phyloP scores from a whole-genome alignment of 2,329 filamentous ascomycete species.

The Raffaelea arxii region DNA sequence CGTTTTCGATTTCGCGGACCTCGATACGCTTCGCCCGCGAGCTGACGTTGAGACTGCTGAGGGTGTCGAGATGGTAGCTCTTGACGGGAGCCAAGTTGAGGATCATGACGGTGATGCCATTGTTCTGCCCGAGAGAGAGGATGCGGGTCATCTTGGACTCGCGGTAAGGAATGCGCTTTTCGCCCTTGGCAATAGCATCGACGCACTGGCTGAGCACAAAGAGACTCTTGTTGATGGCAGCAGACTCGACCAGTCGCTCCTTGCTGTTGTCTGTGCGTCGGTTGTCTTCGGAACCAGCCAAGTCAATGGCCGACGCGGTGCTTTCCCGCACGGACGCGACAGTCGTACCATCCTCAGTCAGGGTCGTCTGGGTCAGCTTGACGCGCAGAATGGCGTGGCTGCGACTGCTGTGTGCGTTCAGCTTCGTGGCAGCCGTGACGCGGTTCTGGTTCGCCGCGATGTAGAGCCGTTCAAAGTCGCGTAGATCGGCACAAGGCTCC shows the following conservation, averaged over 20 bases:
- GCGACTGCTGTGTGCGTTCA: slow-evolving; percentile 83
- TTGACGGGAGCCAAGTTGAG: slow-evolving; percentile 86
- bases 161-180: slow-evolving; percentile 77
- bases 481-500: slow-evolving; percentile 69
- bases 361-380: slow-evolving; percentile 67
- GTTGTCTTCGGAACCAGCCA: slow-evolving; percentile 94
- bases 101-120: slow-evolving; percentile 93
- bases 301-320: slow-evolving; percentile 85
- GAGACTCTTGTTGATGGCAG: slow-evolving; percentile 93
- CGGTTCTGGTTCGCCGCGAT: slow-evolving; percentile 88
- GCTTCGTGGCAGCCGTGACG: slow-evolving; percentile 81
- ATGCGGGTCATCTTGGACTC: slow-evolving; percentile 98
- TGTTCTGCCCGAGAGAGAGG: slow-evolving; percentile 83
- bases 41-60: slow-evolving; percentile 90
- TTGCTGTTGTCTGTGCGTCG: slow-evolving; percentile 87
- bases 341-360: slow-evolving; percentile 36
- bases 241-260: slow-evolving; percentile 86
- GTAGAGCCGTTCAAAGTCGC: slow-evolving; percentile 83
- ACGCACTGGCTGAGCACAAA: slow-evolving; percentile 94
- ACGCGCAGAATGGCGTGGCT: slow-evolving; percentile 88
- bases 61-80: slow-evolving; percentile 85
- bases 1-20: slow-evolving; percentile 89
- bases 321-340: slow-evolving; percentile 49
- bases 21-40: slow-evolving; percentile 95
- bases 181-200: slow-evolving; percentile 73